Base-by-base conservation (phyloP, 169 alveolate genomes). In the Plasmodium sp. region DNA sequence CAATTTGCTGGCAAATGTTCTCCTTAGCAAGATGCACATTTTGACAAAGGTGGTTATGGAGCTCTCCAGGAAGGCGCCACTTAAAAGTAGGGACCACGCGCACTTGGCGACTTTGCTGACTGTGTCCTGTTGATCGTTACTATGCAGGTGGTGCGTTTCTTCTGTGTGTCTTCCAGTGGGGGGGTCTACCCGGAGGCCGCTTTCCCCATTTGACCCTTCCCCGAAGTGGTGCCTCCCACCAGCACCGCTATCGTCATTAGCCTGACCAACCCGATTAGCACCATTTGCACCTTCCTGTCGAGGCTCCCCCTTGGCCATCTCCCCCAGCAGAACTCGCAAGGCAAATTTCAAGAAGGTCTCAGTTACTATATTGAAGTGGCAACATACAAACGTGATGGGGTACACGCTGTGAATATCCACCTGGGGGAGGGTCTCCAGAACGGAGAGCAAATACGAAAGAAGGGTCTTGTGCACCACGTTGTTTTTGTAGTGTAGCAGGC, bases 401-500 rank as follows among this genome's bases (percentile, higher is more conserved):
- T 56, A 75, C 36, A 86, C 16, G 27, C 43, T 51, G 48, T 77
- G 33, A 14, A 86, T 33, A 86, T 86, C 82, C 18, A 86, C 81
- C 14, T 18, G 27, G 31, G 71, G 36, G 4, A 51, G 16, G 67
- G 41, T 22, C 62, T n/a, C 39, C 10, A 77, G 67, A 16, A 77
- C 0, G 67, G 67, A 16, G 22, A 86, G 33, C 34, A 86, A 86
- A 71, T 36, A 77, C 12, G 71, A n/a, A 33, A 86, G 48, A 2
- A 86, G 41, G 3, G 34, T 34, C 43, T 86, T 75, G 67, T 86
- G 82, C 33, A 86, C 51, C 33, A 86, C 48, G 45, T 71, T 86
- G 43, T 86, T 86, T 86, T 36, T 86, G 81, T 86, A 86, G 43
- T 86, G 93, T 18, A 79, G 45, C 83, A 86, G 33, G 67, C 58